Evolutionary conservation across 495 filamentous ascomycete species (phyloP), one percentile per base, ranked within the genome.

Genomic region (Hyaloscypha hepaticicola): DNA sequence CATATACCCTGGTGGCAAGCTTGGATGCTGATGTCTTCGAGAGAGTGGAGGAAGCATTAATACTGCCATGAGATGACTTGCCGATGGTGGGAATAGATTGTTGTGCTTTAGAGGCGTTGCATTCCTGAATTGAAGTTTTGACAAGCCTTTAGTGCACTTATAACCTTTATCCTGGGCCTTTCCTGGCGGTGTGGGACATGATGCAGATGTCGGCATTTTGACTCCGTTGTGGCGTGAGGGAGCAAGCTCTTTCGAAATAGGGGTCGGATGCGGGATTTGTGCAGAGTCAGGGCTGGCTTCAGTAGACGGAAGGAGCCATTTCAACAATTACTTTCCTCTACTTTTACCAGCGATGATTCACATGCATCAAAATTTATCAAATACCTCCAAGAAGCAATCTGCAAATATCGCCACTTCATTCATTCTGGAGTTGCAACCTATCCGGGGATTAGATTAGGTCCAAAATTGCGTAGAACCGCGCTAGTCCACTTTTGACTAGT

Each of bases 101-200:
- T 21, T 31, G 66, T 68, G 66, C 48, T 68, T 68, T 68, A 65
- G 57, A 68, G 66, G 66, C 66, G 66, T 68, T 29, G 38, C 38
- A 11, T 16, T 11, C 38, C 19, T 45, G 38, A 45, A 45, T 45
- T 45, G 9, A 45, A 11, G 38, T 45, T 45, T 45, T 45, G 38
- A 45, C 6, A 45, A 45, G 6, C 16, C 5, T 1, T 45, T 45
- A n/a, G n/a, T n/a, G n/a, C n/a, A n/a, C n/a, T n/a, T n/a, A n/a
- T n/a, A n/a, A n/a, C n/a, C n/a, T n/a, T n/a, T n/a, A n/a, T n/a
- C n/a, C n/a, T n/a, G n/a, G n/a, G n/a, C n/a, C n/a, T n/a, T n/a
- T n/a, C n/a, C n/a, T n/a, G n/a, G n/a, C n/a, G n/a, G n/a, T n/a
- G n/a, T n/a, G n/a, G n/a, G n/a, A n/a, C n/a, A n/a, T n/a, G 38